These are phyloP conservation scores for Aristolochia contorta DNA, from an alignment of 164 flowering plant genomes.

Conservation along the genomic window DNA sequence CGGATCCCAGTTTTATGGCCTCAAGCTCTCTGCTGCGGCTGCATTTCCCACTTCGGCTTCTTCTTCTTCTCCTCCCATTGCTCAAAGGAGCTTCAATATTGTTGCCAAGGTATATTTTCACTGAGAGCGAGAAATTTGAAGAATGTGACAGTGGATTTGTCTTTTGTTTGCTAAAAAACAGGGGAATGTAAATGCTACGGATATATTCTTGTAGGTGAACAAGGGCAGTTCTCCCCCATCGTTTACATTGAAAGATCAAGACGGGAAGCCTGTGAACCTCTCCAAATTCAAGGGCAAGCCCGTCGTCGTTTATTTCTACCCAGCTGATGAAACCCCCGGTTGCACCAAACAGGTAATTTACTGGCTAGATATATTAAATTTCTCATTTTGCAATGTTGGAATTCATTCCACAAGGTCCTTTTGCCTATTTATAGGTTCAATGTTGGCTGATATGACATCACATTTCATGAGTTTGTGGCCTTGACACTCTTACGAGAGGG, in stretches of 20 bases:
- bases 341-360: constrained; percentile 83
- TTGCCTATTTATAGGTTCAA: too few relatives aligned
- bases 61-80: constrained; percentile 15
- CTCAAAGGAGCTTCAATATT: constrained; percentile 27
- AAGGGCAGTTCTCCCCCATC: constrained; percentile 63
- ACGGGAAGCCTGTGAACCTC: constrained; percentile 65
- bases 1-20: constrained; percentile 58
- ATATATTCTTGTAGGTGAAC: constrained; percentile 33
- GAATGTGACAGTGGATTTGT: not conserved
- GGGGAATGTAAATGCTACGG: not conserved
- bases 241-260: constrained; percentile 87
- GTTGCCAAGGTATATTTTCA: constrained; percentile 45
- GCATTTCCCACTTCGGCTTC: constrained; percentile 23
- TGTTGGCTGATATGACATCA: not conserved
- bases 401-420: too few relatives aligned
- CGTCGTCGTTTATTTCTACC: constrained; percentile 87
- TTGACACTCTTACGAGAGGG: too few relatives aligned
- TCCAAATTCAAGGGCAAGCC: constrained; percentile 91
- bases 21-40: constrained; percentile 28
- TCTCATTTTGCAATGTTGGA: not conserved
- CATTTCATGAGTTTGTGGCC: too few relatives aligned
- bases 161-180: not conserved
- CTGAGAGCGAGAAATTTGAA: too few relatives aligned
- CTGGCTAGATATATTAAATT: too few relatives aligned
- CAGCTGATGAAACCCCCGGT: constrained; percentile 96